phyloP scores from a whole-genome alignment of 2,329 filamentous ascomycete species.

The Cercospora canescens region DNA sequence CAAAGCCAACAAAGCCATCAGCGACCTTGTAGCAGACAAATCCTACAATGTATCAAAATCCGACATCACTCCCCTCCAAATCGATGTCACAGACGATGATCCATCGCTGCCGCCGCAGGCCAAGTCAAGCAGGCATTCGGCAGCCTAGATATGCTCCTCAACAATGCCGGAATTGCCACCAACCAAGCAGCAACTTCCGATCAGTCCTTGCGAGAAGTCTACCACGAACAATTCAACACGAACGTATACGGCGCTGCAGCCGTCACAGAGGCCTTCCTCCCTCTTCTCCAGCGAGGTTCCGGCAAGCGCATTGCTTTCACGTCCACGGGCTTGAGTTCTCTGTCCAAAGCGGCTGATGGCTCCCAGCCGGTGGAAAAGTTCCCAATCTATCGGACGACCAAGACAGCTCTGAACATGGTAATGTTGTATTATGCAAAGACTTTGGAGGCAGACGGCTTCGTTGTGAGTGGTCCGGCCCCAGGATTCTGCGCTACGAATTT shows the following conservation, averaged over 20 bases:
- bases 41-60: not conserved
- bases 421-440: slow-evolving; percentile 24
- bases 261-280: slow-evolving; percentile 30
- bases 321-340: slow-evolving; percentile 18
- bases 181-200: not conserved
- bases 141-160: slow-evolving; percentile 38
- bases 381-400: slow-evolving; percentile 28
- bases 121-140: slow-evolving; percentile 31
- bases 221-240: slow-evolving; percentile 26
- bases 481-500: slow-evolving; percentile 30
- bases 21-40: slow-evolving; percentile 22
- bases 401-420: slow-evolving; percentile 34
- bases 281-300: slow-evolving; percentile 9
- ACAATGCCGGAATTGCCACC: slow-evolving; percentile 38
- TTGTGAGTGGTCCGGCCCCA: slow-evolving; percentile 25
- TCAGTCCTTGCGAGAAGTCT: not conserved
- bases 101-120: slow-evolving; percentile 41
- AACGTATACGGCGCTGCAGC: slow-evolving; percentile 32
- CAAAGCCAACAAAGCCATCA: slow-evolving; percentile 39
- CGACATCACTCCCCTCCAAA: slow-evolving; percentile 40
- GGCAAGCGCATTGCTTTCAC: slow-evolving; percentile 31
- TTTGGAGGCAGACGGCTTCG: slow-evolving; percentile 30
- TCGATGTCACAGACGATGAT: slow-evolving; percentile 48
- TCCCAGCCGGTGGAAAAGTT: slow-evolving; percentile 14
- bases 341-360: not conserved